Percentiles rank a stretch among this genome's conserved stretches.
Conservation (phyloP, 2,329 filamentous ascomycete species). For the Arthrobotrys sinensis region DNA sequence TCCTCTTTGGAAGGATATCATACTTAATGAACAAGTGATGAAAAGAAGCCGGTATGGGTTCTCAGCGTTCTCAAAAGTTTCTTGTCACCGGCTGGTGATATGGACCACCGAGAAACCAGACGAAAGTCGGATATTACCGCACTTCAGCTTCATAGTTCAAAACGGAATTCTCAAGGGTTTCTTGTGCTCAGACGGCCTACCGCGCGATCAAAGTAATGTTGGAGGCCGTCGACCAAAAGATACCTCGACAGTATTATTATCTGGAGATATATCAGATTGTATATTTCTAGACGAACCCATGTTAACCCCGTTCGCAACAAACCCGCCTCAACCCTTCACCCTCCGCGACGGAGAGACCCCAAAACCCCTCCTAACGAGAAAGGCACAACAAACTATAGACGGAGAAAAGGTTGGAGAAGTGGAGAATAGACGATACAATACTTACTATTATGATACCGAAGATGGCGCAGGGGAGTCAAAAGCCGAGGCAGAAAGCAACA, state of each 20-base stretch:
- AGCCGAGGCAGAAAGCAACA: not conserved
- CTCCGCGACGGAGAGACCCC: not conserved
- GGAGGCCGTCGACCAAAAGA: not conserved
- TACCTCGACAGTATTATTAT: not conserved
- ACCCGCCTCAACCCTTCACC: not conserved
- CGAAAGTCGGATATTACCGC: not conserved
- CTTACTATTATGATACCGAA: not conserved
- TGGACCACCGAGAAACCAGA: too few species aligned
- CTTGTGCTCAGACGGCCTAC: not conserved
- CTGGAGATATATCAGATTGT: constrained; percentile 15
- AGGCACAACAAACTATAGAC: not conserved
- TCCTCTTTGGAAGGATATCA: constrained; percentile 16
- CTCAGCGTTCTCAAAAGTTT: not conserved
- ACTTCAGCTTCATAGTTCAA: constrained; percentile 35
- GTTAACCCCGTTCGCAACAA: constrained; percentile 5
- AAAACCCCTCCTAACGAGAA: not conserved
- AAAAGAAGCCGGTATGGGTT: constrained; percentile 8
- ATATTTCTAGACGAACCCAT: constrained; percentile 34
- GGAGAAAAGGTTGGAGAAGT: not conserved
- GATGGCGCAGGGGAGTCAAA: not conserved
- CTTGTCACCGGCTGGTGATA: not conserved
- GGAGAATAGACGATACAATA: not conserved
- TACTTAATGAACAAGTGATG: not conserved
- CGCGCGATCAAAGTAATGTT: too few species aligned
- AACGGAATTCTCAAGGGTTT: constrained; percentile 10